Evolutionary conservation across 2,329 filamentous ascomycete species (phyloP), one percentile per base, ranked within the genome.

Genomic region (Aphanocladium album): DNA sequence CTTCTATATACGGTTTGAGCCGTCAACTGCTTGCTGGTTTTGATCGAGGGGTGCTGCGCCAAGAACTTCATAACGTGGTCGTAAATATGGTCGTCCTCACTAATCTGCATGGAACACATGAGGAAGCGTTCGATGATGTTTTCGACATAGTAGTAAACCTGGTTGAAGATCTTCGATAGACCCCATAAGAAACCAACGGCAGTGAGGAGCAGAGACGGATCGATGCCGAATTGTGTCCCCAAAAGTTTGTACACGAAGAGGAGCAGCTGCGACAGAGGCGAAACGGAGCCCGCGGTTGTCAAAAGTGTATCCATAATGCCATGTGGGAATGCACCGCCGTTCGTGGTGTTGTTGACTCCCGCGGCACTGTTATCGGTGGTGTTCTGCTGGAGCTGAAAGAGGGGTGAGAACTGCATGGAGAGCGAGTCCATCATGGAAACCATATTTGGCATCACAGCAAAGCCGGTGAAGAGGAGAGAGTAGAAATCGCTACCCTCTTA

Each of bases 61-160:
- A 87, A 76, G 75, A 81, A 88, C 57, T 80, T 78, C 75, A 87
- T 84, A 53, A 88, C 66, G 57, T 87, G 81, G 3, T 69, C 56
- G 66, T 85, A 86, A 30, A 87, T 84, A 58, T 83, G 79, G 66
- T 88, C 85, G 47, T 76, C 77, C 62, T 79, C 80, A 61, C 73
- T 77, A 52, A 88, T 75, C 55, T 79, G 78, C 60, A 88, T 76
- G 63, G 75, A 77, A 56, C 79, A 77, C 70, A 79, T 82, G 59
- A 84, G 74, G 64, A 83, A 74, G 7, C 71, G 69, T n/a, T 71
- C 71, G 30, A 83, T 63, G 17, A 81, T 60, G 12, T 66, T 62
- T 50, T 72, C 70, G 2, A 76, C 9, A 23, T 74, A 61, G 14
- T 66, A 63, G 64, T 77, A 76, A 0, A 75, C 46, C 61, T 77